phyloP scores from a whole-genome alignment of 2,329 filamentous ascomycete species.

The Sarocladium kiliense region DNA sequence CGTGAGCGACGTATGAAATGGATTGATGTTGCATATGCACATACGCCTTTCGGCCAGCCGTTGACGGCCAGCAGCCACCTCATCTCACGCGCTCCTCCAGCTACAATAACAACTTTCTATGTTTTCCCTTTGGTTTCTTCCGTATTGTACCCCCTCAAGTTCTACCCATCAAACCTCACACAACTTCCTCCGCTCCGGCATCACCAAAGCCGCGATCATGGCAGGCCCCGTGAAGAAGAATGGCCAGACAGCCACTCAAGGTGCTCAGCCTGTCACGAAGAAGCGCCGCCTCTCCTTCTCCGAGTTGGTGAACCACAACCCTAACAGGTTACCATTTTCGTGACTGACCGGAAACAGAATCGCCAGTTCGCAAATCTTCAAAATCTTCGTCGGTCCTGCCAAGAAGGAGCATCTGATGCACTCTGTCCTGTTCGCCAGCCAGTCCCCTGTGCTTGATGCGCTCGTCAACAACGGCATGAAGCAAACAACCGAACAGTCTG shows the following conservation, averaged over 20 bases:
- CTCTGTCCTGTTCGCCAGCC: background rate
- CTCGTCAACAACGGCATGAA: slow-evolving; percentile 4
- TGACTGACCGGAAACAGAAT: background rate
- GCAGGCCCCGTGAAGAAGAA: background rate
- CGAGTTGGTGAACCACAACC: background rate
- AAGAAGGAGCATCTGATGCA: background rate
- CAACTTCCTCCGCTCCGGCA: too few relatives aligned
- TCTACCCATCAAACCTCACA: too few relatives aligned
- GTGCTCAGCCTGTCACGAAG: background rate
- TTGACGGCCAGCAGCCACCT: too few relatives aligned
- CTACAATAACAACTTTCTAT: too few relatives aligned
- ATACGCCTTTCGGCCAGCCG: too few relatives aligned
- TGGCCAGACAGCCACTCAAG: background rate
- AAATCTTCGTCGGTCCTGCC: background rate
- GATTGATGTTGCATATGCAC: too few relatives aligned
- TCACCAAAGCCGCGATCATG: background rate
- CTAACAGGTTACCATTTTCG: too few relatives aligned
- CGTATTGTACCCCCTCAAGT: too few relatives aligned
- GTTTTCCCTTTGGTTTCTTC: too few relatives aligned
- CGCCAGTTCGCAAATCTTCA: background rate
- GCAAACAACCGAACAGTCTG: background rate
- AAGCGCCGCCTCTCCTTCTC: background rate
- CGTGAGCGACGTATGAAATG: too few relatives aligned
- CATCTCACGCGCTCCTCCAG: too few relatives aligned
- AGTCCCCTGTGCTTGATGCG: background rate